phyloP scores from a whole-genome alignment of 805 yeast species.

The Wickerhamomyces mucosus region DNA sequence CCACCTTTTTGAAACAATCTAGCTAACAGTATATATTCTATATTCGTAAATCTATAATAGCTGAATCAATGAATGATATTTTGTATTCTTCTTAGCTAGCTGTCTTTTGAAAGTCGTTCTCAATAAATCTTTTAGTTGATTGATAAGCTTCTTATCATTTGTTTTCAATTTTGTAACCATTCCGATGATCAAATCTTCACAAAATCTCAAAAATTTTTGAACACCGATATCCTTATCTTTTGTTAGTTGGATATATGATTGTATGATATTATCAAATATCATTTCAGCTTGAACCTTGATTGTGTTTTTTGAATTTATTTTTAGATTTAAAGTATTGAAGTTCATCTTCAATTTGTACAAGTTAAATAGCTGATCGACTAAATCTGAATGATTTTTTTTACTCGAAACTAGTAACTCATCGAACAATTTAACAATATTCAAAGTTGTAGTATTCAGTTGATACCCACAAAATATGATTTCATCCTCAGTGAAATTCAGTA shows the following conservation, averaged over 20 bases:
- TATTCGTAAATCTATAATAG: neutral
- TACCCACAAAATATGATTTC: slow-evolving; percentile 33
- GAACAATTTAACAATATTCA: slow-evolving; percentile 28
- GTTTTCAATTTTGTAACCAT: neutral
- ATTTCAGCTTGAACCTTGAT: slow-evolving; percentile 14
- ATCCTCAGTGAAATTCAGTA: slow-evolving; percentile 1
- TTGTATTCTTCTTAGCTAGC: slow-evolving; percentile 8
- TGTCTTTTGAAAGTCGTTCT: slow-evolving; percentile 8
- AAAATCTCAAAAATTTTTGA: slow-evolving; percentile 4
- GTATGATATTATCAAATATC: slow-evolving; percentile 12
- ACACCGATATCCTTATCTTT: slow-evolving; percentile 1
- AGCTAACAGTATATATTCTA: neutral
- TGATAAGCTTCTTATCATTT: too few relatives aligned
- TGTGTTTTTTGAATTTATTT: slow-evolving; percentile 12
- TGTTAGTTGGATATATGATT: slow-evolving; percentile 8
- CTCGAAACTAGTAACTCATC: slow-evolving; percentile 12
- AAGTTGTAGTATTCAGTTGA: slow-evolving; percentile 22
- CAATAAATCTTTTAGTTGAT: neutral
- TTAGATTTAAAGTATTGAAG: slow-evolving; percentile 19
- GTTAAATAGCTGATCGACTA: slow-evolving; percentile 7
- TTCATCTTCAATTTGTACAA: slow-evolving; percentile 25
- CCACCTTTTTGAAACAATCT: slow-evolving; percentile 12
- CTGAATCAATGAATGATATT: slow-evolving; percentile 7
- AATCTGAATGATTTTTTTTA: slow-evolving; percentile 7
- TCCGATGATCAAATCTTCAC: slow-evolving; percentile 3